Evolutionary conservation across 2,329 filamentous ascomycete genomes (phyloP), one percentile per base, ranked within the genome.

Genomic region (Aphanoascus verrucosus): DNA sequence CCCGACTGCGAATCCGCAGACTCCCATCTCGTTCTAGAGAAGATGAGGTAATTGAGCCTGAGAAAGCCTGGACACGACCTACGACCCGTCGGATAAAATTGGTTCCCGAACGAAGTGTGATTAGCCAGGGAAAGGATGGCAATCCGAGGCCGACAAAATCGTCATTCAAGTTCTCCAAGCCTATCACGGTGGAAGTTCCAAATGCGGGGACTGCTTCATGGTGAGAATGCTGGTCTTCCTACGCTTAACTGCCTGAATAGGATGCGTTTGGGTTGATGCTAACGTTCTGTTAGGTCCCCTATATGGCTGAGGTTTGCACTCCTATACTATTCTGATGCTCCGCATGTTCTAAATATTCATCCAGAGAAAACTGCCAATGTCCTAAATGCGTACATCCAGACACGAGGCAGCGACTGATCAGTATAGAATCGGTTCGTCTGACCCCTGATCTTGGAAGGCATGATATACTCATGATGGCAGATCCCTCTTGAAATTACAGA

Each of bases 291-390:
- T 50, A 59, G 58, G 54, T 48, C 54, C 7, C 51, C 45, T 41
- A 15, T 59, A 8, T 59, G 56, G 56, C 46, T 59, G 45, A 58
- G 56, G 56, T 58, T 49, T 28, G 49, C 3, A 38, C 11, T 37
- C n/a, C 14, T 2, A 17, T 20, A 3, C 20, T 23, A 50, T 23
- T 23, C 15, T 37, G 17, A 37, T n/a, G 20, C 12, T 1, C n/a
- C 5, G 14, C n/a, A n/a, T 15, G 2, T 41, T 46, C 45, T 49
- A 41, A 54, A 19, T 19, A 47, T 7, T 5, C 32, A 35, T 15
- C 28, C 20, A 83, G 85, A 57, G 85, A 89, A 61, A 85, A 87
- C 62, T 90, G 86, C 63, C 83, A 81, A 55, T 90, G 85, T 63
- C 61, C 67, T 1, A 65, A 72, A 56, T 89, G 86, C 63, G 75